Conservation (phyloP, 2,329 filamentous ascomycete species). For the Microcera coccophila region DNA sequence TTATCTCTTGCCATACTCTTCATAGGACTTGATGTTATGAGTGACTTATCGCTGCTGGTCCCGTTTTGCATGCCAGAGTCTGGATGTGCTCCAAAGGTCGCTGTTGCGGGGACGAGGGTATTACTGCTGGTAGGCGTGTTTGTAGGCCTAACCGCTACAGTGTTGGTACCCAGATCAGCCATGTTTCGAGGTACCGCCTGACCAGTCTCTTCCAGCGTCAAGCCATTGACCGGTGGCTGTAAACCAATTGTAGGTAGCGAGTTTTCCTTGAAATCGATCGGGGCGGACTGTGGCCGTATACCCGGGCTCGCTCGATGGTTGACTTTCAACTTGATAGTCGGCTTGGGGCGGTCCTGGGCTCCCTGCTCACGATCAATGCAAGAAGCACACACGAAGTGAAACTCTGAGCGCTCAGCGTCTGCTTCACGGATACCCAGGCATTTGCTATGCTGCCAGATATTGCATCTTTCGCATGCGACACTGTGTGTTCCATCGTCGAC, state of each 20-base stretch:
- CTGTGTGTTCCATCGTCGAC: constrained; percentile 94
- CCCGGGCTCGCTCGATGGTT: constrained; percentile 13
- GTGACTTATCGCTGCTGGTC: not conserved
- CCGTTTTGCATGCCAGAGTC: not conserved
- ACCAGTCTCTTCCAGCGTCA: not conserved
- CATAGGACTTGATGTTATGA: constrained; percentile 21
- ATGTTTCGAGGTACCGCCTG: not conserved
- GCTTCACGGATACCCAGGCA: constrained; percentile 76
- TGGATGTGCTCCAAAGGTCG: constrained; percentile 3
- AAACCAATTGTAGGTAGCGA: not conserved
- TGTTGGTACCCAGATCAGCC: not conserved
- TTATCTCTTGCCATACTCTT: constrained; percentile 18
- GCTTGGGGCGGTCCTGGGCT: constrained; percentile 54
- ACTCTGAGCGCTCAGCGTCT: constrained; percentile 79
- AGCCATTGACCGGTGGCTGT: not conserved
- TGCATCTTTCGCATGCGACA: constrained; percentile 89
- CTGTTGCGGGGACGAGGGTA: constrained; percentile 4
- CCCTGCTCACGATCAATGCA: constrained; percentile 68
- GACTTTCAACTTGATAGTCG: constrained; percentile 53
- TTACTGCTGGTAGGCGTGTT: not conserved
- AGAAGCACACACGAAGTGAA: constrained; percentile 77
- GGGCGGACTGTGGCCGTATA: not conserved
- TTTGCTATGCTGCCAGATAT: constrained; percentile 94
- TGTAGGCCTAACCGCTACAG: not conserved
- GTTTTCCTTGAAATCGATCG: not conserved